phyloP scores from a whole-genome alignment of 1,139 yeast species.

The Yamadazyma diddensiae region DNA sequence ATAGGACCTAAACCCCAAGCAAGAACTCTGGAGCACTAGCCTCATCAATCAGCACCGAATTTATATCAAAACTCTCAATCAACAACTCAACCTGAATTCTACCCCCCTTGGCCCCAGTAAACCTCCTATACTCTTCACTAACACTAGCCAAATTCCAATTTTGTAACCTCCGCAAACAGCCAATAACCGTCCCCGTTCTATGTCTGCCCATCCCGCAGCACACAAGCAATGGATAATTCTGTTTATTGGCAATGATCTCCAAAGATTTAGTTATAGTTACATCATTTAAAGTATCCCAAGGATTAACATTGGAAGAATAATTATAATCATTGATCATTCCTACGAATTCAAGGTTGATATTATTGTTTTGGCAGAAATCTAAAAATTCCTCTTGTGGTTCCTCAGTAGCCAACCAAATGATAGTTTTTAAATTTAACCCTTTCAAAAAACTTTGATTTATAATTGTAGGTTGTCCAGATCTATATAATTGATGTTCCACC shows the following conservation, averaged over 20 bases:
- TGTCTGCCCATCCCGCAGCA: slow-evolving; percentile 99
- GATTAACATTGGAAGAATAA: slow-evolving; percentile 45
- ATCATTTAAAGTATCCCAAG: slow-evolving; percentile 97
- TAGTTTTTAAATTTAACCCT: slow-evolving; percentile 70
- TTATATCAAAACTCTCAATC: slow-evolving; percentile 78
- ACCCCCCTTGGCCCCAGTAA: slow-evolving; percentile 91
- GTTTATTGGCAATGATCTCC: slow-evolving; percentile 65
- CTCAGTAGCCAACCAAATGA: slow-evolving; percentile 92
- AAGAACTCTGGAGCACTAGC: slow-evolving; percentile 15
- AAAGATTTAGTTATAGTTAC: slow-evolving; percentile 75
- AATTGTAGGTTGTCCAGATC: slow-evolving; percentile 97
- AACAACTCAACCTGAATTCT: slow-evolving; percentile 85
- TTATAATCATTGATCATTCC: slow-evolving; percentile 61
- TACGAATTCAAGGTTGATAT: slow-evolving; percentile 61
- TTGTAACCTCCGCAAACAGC: slow-evolving; percentile 85
- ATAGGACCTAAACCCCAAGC: neutral
- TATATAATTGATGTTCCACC: slow-evolving; percentile 78
- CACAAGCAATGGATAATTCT: slow-evolving; percentile 79
- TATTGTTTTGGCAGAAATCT: slow-evolving; percentile 72
- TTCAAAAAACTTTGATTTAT: slow-evolving; percentile 83
- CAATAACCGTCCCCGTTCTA: slow-evolving; percentile 92
- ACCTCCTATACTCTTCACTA: slow-evolving; percentile 89
- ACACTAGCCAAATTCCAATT: slow-evolving; percentile 96
- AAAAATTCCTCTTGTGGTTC: slow-evolving; percentile 89
- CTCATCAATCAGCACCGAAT: slow-evolving; percentile 47